phyloP scores from a whole-genome alignment of 345 rosid genomes.

The Hypericum perforatum region DNA sequence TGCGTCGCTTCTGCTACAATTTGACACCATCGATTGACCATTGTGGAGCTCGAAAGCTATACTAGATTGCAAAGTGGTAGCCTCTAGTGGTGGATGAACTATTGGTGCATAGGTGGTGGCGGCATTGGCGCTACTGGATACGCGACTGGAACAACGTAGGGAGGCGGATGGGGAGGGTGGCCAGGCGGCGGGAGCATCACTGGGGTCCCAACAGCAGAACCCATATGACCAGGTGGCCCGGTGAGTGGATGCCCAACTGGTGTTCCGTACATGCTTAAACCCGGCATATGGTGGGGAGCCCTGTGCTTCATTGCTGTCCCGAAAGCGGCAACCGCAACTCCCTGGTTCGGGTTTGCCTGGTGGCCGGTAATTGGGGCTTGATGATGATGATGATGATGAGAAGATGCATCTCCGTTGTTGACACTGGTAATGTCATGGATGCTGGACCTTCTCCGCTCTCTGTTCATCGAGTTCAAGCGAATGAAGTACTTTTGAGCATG shows the following conservation, averaged over 20 bases:
- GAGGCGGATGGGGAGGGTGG: conserved; percentile 43
- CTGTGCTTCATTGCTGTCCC: conserved; percentile 37
- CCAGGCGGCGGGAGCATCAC: conserved; percentile 55
- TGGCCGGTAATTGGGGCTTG: conserved; percentile 65
- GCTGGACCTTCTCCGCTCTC: conserved; percentile 84
- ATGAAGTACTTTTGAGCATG: conserved; percentile 95
- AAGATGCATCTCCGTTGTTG: conserved; percentile 37
- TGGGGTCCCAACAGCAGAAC: conserved; percentile 78
- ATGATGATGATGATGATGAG: conserved; percentile 10
- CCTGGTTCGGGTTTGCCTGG: conserved; percentile 26
- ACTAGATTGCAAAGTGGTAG: too few relatives aligned
- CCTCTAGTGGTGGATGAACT: conserved; percentile 12
- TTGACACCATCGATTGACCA: too few relatives aligned
- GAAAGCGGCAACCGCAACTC: conserved; percentile 9
- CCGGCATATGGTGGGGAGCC: conserved; percentile 37
- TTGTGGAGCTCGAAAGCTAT: too few relatives aligned
- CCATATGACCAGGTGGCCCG: conserved; percentile 58
- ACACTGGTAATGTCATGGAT: conserved; percentile 83
- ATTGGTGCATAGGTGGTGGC: conserved; percentile 52
- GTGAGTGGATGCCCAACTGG: conserved; percentile 66
- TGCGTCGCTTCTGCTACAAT: too few relatives aligned
- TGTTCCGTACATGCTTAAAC: conserved; percentile 63
- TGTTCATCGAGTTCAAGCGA: conserved; percentile 66
- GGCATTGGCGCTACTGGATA: conserved; percentile 43
- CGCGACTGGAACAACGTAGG: conserved; percentile 56